These are phyloP conservation scores for Verticillium zaregamsianum DNA, from an alignment of 2,329 filamentous ascomycete genomes.

Conservation along the genomic window DNA sequence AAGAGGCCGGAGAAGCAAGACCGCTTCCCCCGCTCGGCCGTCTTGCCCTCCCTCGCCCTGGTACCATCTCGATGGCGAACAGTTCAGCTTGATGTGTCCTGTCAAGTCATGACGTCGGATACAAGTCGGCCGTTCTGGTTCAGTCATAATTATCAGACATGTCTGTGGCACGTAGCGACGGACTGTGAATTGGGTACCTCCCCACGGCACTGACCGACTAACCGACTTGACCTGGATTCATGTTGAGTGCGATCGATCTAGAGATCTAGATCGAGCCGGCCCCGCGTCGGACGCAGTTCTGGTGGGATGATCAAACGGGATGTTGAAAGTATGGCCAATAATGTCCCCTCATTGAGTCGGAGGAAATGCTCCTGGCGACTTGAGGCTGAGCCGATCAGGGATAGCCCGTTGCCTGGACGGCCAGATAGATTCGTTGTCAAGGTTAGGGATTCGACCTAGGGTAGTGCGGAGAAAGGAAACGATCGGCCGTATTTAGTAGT, in stretches of 20 bases:
- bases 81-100: neutral
- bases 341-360: neutral
- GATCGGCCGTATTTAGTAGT: neutral
- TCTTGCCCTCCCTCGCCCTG: neutral
- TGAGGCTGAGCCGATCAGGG: neutral
- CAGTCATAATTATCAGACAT: neutral
- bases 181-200: neutral
- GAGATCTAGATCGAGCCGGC: neutral
- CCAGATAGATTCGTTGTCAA: neutral
- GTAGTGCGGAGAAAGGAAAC: neutral
- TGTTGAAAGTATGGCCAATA: neutral
- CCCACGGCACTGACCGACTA: neutral
- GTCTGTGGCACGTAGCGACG: neutral
- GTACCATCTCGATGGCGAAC: slow-evolving; percentile 6
- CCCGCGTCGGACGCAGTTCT: neutral
- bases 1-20: neutral
- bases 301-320: neutral
- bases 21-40: neutral
- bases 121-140: neutral
- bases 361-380: neutral
- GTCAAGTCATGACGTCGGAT: slow-evolving; percentile 11
- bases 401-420: neutral
- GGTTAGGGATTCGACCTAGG: neutral
- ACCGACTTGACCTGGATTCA: neutral
- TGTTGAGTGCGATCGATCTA: neutral